A percentile compares a stretch with the other conserved stretches of the same genome.
These are phyloP conservation scores for Solanum pimpinellifolium DNA, from an alignment of 257 asterid species.

Conservation along the genomic window DNA sequence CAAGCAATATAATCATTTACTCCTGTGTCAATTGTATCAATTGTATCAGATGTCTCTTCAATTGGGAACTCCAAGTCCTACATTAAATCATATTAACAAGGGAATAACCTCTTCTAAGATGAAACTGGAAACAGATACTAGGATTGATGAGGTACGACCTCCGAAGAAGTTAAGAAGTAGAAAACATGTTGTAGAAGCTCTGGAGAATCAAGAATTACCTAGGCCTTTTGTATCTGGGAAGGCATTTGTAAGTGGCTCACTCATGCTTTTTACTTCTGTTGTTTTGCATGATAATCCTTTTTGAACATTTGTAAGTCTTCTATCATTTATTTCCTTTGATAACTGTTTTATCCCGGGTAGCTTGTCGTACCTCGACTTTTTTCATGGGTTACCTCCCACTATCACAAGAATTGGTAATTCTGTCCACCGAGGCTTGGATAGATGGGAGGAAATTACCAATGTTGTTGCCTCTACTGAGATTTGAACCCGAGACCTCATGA, in stretches of 20 bases:
- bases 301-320: not conserved
- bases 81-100: not conserved
- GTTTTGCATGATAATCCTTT: not conserved
- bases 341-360: not conserved
- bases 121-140: not conserved
- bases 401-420: not conserved
- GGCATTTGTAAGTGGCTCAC: not conserved
- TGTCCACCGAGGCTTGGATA: not conserved
- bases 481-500: not conserved
- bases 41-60: not conserved
- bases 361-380: not conserved
- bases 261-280: not conserved
- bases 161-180: not conserved
- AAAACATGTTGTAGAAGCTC: not conserved
- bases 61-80: not conserved
- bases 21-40: not conserved
- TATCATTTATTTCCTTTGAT: not conserved
- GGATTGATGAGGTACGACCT: not conserved
- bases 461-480: not conserved
- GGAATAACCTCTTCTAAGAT: not conserved
- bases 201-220: not conserved
- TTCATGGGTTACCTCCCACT: not conserved
- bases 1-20: not conserved
- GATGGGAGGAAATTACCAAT: not conserved
- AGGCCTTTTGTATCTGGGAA: not conserved